phyloP scores from a whole-genome alignment of 2,329 filamentous ascomycete species.

The Rhytidhysteron rufulum region DNA sequence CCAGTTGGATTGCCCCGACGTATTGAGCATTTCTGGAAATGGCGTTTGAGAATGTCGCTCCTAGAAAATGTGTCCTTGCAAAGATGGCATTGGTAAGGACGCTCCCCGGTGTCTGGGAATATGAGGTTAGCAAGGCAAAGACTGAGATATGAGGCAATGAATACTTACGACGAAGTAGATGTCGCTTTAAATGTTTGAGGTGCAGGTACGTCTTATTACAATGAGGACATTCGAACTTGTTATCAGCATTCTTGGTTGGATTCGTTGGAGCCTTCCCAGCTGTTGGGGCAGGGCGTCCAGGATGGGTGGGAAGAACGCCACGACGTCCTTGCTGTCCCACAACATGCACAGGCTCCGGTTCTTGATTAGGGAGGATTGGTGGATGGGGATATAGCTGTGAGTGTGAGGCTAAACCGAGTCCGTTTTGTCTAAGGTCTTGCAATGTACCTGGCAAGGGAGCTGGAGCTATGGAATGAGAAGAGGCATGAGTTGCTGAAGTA shows the following conservation, averaged over 20 bases:
- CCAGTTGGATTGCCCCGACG: conserved; percentile 93
- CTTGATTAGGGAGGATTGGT: conserved; percentile 36
- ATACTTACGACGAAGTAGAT: conserved; percentile 88
- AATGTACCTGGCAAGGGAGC: conserved; percentile 23
- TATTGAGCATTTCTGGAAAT: conserved; percentile 98
- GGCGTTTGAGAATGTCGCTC: conserved; percentile 96
- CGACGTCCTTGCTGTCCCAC: conserved; percentile 91
- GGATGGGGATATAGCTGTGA: conserved; percentile 26
- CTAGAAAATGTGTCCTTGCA: conserved; percentile 98
- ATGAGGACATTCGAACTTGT: conserved; percentile 96
- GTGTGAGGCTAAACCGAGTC: conserved; percentile 31
- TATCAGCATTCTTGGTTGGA: conserved; percentile 91
- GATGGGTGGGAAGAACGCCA: conserved; percentile 86
- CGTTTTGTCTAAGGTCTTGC: conserved; percentile 38
- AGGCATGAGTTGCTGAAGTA: conserved; percentile 30
- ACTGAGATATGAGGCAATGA: conserved; percentile 5
- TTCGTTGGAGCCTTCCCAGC: conserved; percentile 79
- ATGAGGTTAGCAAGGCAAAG: conserved; percentile 31
- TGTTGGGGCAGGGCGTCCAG: conserved; percentile 75
- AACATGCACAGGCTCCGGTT: conserved; percentile 74
- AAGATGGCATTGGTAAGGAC: conserved; percentile 95
- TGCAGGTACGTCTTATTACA: conserved; percentile 98
- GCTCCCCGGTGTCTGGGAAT: conserved; percentile 84
- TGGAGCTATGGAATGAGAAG: conserved; percentile 24
- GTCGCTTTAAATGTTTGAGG: conserved; percentile 94